Evolutionary conservation across 805 yeast genomes (phyloP).

Genomic region (Ogataea paradorogensis): DNA sequence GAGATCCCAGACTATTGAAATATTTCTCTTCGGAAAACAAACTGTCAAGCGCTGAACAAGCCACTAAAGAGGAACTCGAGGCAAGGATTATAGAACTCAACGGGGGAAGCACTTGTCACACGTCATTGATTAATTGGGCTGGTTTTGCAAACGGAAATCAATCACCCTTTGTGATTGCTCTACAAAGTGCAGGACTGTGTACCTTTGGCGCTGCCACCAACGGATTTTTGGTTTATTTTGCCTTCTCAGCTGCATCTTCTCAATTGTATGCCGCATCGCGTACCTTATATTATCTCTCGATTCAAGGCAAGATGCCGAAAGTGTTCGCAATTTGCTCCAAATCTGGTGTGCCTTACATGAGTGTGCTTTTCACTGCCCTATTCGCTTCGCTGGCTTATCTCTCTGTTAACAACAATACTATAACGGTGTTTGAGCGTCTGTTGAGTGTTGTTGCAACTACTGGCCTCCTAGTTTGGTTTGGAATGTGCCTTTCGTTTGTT

Average conservation of each 20-base stretch:
- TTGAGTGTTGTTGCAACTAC: constrained; percentile 69
- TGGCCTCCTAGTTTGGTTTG: constrained; percentile 76
- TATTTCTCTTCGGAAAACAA: constrained; percentile 40
- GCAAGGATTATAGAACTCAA: constrained; percentile 22
- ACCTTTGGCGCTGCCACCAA: constrained; percentile 49
- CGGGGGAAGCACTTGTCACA: constrained; percentile 30
- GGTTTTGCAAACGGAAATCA: constrained; percentile 46
- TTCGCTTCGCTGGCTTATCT: constrained; percentile 62
- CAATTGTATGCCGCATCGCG: constrained; percentile 62
- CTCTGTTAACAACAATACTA: constrained; percentile 55
- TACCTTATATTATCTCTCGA: constrained; percentile 52
- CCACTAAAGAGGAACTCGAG: constrained; percentile 7
- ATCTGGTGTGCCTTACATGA: constrained; percentile 68
- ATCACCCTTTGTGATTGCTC: constrained; percentile 57
- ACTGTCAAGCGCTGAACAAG: constrained; percentile 18
- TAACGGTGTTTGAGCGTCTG: constrained; percentile 62
- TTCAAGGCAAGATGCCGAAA: constrained; percentile 59
- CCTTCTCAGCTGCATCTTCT: constrained; percentile 54
- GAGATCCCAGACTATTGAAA: constrained; percentile 68
- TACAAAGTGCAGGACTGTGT: constrained; percentile 51
- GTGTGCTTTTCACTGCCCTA: constrained; percentile 61
- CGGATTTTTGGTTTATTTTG: constrained; percentile 52
- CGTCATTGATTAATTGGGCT: constrained; percentile 29
- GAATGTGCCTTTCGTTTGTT: constrained; percentile 56
- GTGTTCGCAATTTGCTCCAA: constrained; percentile 57